These are phyloP conservation scores for Pythium aquatile DNA, from an alignment of 352 stramenopile genomes.

Conservation along the genomic window DNA sequence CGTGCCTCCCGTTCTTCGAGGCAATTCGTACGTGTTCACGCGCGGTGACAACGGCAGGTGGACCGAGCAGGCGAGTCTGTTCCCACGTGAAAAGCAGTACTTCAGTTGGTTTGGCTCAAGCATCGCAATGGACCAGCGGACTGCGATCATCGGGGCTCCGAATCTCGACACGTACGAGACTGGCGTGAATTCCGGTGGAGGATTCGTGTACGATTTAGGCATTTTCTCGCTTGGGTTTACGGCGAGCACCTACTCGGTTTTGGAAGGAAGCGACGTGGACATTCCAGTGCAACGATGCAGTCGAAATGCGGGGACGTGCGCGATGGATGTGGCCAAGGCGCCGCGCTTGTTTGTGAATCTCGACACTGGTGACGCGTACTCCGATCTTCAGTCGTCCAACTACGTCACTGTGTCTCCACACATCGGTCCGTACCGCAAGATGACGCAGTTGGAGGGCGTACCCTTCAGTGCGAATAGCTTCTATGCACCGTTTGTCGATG, in stretches of 20 bases:
- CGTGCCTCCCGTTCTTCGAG: conserved; percentile 56
- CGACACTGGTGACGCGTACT: conserved; percentile 74
- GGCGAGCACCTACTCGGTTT: conserved; percentile 68
- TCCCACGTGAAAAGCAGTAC: conserved; percentile 89
- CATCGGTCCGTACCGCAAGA: conserved; percentile 58
- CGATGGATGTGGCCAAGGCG: conserved; percentile 47
- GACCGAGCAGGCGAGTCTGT: conserved; percentile 92
- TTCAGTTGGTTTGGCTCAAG: conserved; percentile 84
- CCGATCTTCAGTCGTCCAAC: conserved; percentile 49
- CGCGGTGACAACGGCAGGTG: conserved; percentile 51
- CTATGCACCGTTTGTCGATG: conserved; percentile 49
- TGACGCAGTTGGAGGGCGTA: conserved; percentile 60
- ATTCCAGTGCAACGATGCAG: conserved; percentile 73
- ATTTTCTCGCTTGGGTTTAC: conserved; percentile 87
- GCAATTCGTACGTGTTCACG: conserved; percentile 70
- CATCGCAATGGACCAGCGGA: conserved; percentile 80
- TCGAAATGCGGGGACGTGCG: conserved; percentile 48
- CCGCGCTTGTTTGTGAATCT: conserved; percentile 66
- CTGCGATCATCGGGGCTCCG: conserved; percentile 87
- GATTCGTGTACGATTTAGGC: conserved; percentile 88
- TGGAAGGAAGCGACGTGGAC: conserved; percentile 84
- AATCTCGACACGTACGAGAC: conserved; percentile 92
- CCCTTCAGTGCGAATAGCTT: conserved; percentile 44
- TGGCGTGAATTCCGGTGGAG: conserved; percentile 91
- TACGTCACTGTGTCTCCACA: conserved; percentile 41